These are phyloP conservation scores for Albatrellus sp. DNA, from an alignment of 1,284 basidiomycete species.

Conservation along the genomic window DNA sequence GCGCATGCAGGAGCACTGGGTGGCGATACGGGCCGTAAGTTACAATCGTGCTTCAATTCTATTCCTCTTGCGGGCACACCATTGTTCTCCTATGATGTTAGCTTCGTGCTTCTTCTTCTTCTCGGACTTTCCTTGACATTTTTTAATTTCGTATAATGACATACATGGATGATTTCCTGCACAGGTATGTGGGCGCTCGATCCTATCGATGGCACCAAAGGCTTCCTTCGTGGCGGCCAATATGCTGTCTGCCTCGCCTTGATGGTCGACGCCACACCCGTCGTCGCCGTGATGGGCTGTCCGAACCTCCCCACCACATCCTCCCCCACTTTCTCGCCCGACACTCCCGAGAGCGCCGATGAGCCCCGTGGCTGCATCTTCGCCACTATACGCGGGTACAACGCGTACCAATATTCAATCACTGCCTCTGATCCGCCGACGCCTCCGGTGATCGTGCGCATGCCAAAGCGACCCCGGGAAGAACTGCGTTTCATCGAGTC, in stretches of 20 bases:
- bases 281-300: constrained; percentile 90
- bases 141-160: background rate
- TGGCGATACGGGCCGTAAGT: constrained; percentile 67
- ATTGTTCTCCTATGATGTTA: too few relatives aligned
- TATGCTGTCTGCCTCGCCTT: constrained; percentile 95
- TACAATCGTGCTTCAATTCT: too few relatives aligned
- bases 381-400: constrained; percentile 73
- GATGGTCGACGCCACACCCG: constrained; percentile 74
- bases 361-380: constrained; percentile 67
- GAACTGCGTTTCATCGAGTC: constrained; percentile 78
- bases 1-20: constrained; percentile 80
- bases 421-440: constrained; percentile 23
- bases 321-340: constrained; percentile 23
- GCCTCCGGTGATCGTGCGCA: constrained; percentile 24
- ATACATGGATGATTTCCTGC: background rate
- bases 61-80: too few relatives aligned
- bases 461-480: constrained; percentile 31
- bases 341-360: too few relatives aligned
- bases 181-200: constrained; percentile 85
- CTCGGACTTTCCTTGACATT: background rate
- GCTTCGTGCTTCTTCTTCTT: too few relatives aligned
- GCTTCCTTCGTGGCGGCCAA: constrained; percentile 93
- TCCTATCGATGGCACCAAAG: constrained; percentile 89
- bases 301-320: constrained; percentile 77
- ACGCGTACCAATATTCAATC: constrained; percentile 57